A percentile compares a stretch with the other conserved stretches of the same genome.
Conservation (phyloP, 768 basidiomycete genomes). For the Coprinopsis strossmayeri region DNA sequence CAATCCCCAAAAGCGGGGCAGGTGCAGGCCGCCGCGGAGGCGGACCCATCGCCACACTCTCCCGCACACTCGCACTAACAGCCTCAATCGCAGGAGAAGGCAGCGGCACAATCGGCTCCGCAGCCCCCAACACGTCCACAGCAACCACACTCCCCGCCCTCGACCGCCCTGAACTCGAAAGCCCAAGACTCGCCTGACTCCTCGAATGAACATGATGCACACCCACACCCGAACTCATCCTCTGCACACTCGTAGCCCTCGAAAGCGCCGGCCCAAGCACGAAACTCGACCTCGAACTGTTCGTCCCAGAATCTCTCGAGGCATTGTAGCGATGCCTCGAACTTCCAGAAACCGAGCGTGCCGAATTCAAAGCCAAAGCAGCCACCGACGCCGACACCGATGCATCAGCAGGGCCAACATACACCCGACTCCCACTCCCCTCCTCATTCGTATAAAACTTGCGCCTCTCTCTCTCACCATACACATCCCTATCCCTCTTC, state of each 20-base stretch:
- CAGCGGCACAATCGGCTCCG: neutral
- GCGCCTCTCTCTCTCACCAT: too few species aligned
- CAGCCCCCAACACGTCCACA: neutral
- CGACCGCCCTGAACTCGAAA: neutral
- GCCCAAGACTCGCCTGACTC: neutral
- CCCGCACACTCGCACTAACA: conserved; percentile 1
- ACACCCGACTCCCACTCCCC: neutral
- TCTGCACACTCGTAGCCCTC: neutral
- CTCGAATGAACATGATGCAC: neutral
- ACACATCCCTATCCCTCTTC: too few species aligned
- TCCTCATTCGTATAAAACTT: neutral
- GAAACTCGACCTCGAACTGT: neutral
- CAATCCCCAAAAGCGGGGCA: neutral
- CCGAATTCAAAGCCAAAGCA: neutral
- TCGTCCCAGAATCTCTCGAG: neutral
- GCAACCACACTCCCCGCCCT: neutral
- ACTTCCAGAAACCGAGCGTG: neutral
- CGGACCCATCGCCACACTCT: neutral
- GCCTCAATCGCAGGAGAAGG: neutral
- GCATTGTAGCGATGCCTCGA: neutral
- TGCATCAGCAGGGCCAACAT: neutral
- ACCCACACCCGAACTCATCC: too few species aligned
- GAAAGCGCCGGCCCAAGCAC: neutral
- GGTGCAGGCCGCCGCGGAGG: neutral
- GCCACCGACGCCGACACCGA: too few species aligned